Base-by-base conservation (phyloP, 1,284 basidiomycete genomes). In the Fomitiporia mediterranea region DNA sequence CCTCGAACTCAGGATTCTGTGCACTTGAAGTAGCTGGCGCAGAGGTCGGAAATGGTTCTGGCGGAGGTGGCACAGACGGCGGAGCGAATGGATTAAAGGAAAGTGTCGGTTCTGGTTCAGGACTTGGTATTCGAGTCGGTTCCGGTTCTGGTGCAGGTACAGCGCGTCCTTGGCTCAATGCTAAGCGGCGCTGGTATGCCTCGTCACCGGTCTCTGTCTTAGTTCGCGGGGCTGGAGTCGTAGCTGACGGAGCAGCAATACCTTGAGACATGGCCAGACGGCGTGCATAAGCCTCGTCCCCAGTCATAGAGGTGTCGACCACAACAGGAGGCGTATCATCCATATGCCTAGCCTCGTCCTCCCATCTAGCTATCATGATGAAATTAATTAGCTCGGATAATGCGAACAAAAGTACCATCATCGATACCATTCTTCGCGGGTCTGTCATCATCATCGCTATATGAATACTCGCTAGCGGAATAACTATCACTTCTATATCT, bases 71-170 rank as follows among this genome's bases (percentile, higher is more conserved):
- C 0, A 76, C 77, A 53, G 80, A 72, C 1, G 67, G 43, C 2
- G 83, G 78, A 1, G 81, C 80, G 61, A 84, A 86, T 0, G 86
- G 83, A 59, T 87, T 82, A 63, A 81, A 86, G 7, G 84, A 79
- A 40, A 81, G 69, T 1, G 70, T 67, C 17, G 56, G 43, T 42
- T 65, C 62, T 9, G 60, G 60, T 27, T 56, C 56, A 13, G 63
- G 55, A 3, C 77, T 75, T 11, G 79, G 77, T 1, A 66, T 58
- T 5, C 65, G 59, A 9, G 35, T 21, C 5, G 67, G 59, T 3
- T 63, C 63, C 19, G 74, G 70, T 30, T 69, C 62, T 56, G 67
- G 50, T 62, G 62, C 32, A 59, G 62, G 55, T 38, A 61, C 42
- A 57, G 62, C 57, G 61, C 65, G 65, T 15, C 19, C 61, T 52